Percentiles rank a stretch among this genome's conserved stretches.
These are phyloP conservation scores for Mrakia gelida DNA, from an alignment of 768 basidiomycete species.

Conservation along the genomic window DNA sequence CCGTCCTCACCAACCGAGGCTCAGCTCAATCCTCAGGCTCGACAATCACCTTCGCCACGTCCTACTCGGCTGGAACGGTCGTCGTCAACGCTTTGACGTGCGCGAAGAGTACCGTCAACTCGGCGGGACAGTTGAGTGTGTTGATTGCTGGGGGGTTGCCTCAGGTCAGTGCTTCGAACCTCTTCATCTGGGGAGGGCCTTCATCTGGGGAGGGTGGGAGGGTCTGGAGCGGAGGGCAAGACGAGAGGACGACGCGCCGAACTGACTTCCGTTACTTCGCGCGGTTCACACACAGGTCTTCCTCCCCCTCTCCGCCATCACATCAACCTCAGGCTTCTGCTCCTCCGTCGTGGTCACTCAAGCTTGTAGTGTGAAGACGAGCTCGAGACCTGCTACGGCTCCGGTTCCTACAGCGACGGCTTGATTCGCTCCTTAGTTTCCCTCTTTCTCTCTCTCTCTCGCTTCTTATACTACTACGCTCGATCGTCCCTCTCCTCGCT, in stretches of 20 bases:
- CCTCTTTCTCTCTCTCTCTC: no score
- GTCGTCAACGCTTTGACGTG: slow-evolving; percentile 24
- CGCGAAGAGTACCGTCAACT: background rate
- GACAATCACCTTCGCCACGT: background rate
- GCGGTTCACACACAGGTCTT: background rate
- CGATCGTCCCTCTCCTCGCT: no score
- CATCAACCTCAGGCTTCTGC: background rate
- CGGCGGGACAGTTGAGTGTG: background rate
- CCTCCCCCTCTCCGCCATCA: slow-evolving; percentile 20
- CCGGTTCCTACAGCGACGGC: background rate
- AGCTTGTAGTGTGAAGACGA: background rate
- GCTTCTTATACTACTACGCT: no score
- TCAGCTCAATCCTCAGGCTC: background rate
- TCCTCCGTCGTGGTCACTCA: background rate
- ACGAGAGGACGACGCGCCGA: background rate
- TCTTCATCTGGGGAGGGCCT: no score
- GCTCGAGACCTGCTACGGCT: background rate
- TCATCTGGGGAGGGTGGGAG: no score
- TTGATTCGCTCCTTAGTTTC: background rate
- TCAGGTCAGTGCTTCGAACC: slow-evolving; percentile 1
- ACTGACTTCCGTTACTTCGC: background rate
- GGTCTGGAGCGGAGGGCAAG: background rate
- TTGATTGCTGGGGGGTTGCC: background rate
- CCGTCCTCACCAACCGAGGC: slow-evolving; percentile 23
- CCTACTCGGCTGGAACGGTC: slow-evolving; percentile 10